Evolutionary conservation across 805 yeast species (phyloP), one percentile per base, ranked within the genome.

Genomic region (Kluyveromyces dobzhanskii): DNA sequence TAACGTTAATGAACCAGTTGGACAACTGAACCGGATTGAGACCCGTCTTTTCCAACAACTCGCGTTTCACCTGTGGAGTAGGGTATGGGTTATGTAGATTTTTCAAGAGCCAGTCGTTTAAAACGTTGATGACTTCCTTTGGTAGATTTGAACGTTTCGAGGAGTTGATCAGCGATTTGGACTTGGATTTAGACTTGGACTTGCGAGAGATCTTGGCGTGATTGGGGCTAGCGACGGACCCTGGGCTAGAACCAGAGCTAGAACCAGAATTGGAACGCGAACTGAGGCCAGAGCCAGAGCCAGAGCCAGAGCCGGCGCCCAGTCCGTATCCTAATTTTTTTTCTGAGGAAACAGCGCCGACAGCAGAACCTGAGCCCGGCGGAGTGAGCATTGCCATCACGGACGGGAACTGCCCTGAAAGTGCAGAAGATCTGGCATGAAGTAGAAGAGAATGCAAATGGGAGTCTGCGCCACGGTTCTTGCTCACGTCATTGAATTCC

Each of bases 1-100:
- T 73, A 14, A 90, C 94, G 56, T 85, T 85, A 53, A 85, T 85
- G 52, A 85, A 85, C 95, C 95, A 85, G 55, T 85, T 85, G 47
- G 83, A 73, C 44, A 85, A 69, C 59, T 85, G 95, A 44, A 82
- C 85, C 59, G 80, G 77, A 45, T 85, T 81, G 54, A 85, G 68
- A 0, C 92, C 90, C 0, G 95, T 85, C 54, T 72, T 69, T 48
- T 70, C 66, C 69, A 82, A 73, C 40, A 85, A 66, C 51, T 75
- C 76, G 45, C 73, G 70, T 64, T 85, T 85, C 51, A 85, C 94
- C 34, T 76, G 74, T 39, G 82, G 82, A 38, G 84, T 80, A 3
- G 95, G 95, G 57, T 85, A 85, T 11, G 95, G 95, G 52, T 84
- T 83, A 44, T 78, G 76, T 49, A 83, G 63, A 56, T 85, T 88